These are phyloP conservation scores for Nannochloropsis oceanica DNA, from an alignment of 108 stramenopile species.

Conservation along the genomic window DNA sequence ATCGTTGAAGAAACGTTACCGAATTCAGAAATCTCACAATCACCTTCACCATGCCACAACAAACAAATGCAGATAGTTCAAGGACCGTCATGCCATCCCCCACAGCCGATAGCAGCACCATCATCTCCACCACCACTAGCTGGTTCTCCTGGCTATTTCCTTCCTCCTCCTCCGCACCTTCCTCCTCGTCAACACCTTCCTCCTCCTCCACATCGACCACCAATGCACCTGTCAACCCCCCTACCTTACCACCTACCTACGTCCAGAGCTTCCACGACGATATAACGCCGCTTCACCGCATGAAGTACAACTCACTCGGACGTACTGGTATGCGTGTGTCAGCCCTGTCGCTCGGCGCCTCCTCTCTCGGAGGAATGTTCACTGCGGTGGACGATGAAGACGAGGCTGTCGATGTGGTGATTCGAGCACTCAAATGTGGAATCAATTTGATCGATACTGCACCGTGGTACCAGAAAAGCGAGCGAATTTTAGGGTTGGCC, in stretches of 20 bases:
- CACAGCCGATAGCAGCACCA: too few relatives aligned
- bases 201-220: too few relatives aligned
- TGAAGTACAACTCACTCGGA: background rate
- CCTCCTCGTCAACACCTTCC: too few relatives aligned
- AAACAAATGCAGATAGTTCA: too few relatives aligned
- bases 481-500: background rate
- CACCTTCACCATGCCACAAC: too few relatives aligned
- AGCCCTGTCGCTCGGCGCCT: background rate
- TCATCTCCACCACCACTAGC: too few relatives aligned
- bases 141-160: too few relatives aligned
- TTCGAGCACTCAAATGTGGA: background rate
- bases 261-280: background rate
- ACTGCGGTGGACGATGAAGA: background rate
- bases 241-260: background rate
- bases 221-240: background rate
- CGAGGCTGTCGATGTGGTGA: background rate
- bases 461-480: background rate
- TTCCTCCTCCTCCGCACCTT: too few relatives aligned
- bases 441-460: background rate
- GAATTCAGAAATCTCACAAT: too few relatives aligned
- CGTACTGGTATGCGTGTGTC: background rate
- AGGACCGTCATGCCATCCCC: too few relatives aligned
- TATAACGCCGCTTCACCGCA: background rate
- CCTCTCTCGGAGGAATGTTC: background rate
- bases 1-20: too few relatives aligned